Percentiles rank a stretch among this genome's conserved stretches.
Conservation (phyloP, 1,284 basidiomycete genomes). For the Termitomyces sp. region DNA sequence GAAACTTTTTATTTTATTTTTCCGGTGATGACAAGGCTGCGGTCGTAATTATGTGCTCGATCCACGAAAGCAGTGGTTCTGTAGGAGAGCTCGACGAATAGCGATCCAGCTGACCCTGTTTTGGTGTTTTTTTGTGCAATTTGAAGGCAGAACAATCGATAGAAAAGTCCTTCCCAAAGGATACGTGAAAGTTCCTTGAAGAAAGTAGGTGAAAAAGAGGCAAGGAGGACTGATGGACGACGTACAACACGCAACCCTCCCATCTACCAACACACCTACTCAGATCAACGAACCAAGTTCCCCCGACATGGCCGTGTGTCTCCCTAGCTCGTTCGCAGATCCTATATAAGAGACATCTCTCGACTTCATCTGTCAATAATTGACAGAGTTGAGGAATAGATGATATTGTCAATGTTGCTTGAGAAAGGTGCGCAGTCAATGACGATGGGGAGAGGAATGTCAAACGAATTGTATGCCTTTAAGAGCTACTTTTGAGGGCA, state of each 20-base stretch:
- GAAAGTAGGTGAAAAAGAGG: neutral
- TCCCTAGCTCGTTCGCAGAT: slow-evolving; percentile 64
- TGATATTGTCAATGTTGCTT: slow-evolving; percentile 65
- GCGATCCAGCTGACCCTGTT: slow-evolving; percentile 36
- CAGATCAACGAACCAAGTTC: slow-evolving; percentile 74
- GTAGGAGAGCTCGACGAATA: slow-evolving; percentile 31
- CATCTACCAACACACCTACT: slow-evolving; percentile 70
- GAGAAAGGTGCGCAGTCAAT: slow-evolving; percentile 66
- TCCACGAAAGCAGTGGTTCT: slow-evolving; percentile 45
- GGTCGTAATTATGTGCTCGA: slow-evolving; percentile 38
- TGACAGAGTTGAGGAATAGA: slow-evolving; percentile 72
- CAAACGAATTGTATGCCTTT: slow-evolving; percentile 66
- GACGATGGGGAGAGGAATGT: slow-evolving; percentile 69
- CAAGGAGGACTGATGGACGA: slow-evolving; percentile 15
- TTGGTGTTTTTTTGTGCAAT: slow-evolving; percentile 37
- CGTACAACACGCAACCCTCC: slow-evolving; percentile 73
- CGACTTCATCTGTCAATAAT: slow-evolving; percentile 69
- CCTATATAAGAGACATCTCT: slow-evolving; percentile 56
- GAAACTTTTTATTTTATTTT: neutral
- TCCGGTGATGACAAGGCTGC: slow-evolving; percentile 6
- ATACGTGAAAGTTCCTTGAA: slow-evolving; percentile 58
- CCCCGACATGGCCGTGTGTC: slow-evolving; percentile 49
- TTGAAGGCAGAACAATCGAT: slow-evolving; percentile 56
- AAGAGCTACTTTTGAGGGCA: neutral
- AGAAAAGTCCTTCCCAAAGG: slow-evolving; percentile 42